Percentiles rank a stretch among this genome's conserved stretches.
Conservation (phyloP, 306 rosid genomes). For the Aeschynomene evenia region DNA sequence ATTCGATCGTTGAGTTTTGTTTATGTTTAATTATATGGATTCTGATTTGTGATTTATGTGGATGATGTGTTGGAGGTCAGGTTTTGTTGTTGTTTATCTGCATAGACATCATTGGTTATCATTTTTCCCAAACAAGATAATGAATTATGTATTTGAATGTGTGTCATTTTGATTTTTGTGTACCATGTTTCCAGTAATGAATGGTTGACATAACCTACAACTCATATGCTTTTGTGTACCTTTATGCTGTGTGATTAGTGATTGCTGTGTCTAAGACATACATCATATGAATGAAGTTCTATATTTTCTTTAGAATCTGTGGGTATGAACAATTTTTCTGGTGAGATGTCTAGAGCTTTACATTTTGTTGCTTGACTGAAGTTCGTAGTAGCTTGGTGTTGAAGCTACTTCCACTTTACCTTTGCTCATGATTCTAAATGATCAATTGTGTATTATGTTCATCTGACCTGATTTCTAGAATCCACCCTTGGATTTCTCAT, state of each 20-base stretch:
- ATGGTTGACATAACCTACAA: not conserved
- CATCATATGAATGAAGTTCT: not conserved
- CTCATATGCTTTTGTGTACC: not conserved
- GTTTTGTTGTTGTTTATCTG: slow-evolving; percentile 10
- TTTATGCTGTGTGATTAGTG: not conserved
- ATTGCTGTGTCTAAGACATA: not conserved
- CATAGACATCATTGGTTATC: not conserved
- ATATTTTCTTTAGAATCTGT: not conserved
- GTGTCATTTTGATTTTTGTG: not conserved
- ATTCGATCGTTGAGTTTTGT: not conserved
- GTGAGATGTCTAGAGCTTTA: not conserved
- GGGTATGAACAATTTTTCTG: not conserved
- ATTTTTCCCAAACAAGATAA: not conserved
- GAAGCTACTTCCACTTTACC: not conserved
- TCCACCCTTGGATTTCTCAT: not conserved
- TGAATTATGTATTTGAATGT: not conserved
- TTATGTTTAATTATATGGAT: slow-evolving; percentile 1
- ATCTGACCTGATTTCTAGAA: not conserved
- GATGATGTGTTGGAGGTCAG: not conserved
- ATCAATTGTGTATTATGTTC: not conserved
- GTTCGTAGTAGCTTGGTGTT: no score
- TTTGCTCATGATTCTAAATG: slow-evolving; percentile 11
- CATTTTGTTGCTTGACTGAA: no score
- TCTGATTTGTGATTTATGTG: not conserved
- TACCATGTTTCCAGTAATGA: not conserved